Base-by-base conservation (phyloP, 2,329 filamentous ascomycete species). In the Pyrenophora teres region DNA sequence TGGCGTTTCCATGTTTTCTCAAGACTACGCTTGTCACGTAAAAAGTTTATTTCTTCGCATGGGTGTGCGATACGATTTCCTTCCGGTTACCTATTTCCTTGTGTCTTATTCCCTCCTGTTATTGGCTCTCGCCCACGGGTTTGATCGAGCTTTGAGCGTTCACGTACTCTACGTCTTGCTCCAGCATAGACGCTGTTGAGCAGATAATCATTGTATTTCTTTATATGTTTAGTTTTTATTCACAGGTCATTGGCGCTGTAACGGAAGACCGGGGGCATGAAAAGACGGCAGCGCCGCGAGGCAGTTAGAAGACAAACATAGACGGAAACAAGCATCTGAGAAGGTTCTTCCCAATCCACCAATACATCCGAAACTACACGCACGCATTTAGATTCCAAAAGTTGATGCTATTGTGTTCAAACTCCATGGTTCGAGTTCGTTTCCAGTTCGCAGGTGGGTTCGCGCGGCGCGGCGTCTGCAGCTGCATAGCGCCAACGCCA, bases 71-170 rank as follows among this genome's bases (percentile, higher is more conserved):
- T 39, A 60, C 37, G 55, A 54, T 48, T 52, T 50, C 32, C 23
- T 40, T 44, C 48, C 15, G 40, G 33, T 49, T 49, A 36, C 40
- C n/a, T 40, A 32, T 40, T 42, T 51, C 46, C 13, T 9, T 47
- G 19, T 38, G 23, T 46, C 18, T 27, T 36, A 39, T 46, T 46
- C 33, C 23, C 19, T 51, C 52, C 40, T 40, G 43, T 52, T 41
- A 40, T 25, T 23, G 45, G 56, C 58, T 61, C 58, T 61, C 58
- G 44, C 56, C 56, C 21, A n/a, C 30, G 36, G 55, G 57, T 42
- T 42, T 49, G 58, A 60, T 60, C 25, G 58, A 60, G 56, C 58
- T 35, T 54, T 54, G 36, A 51, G 56, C 55, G 52, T 58, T 50
- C 19, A 45, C 21, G 46, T 40, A 43, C 18, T 39, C 18, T 35